Evolutionary conservation across 1,284 basidiomycete genomes (phyloP).

Genomic region (Malassezia arunalokei): DNA sequence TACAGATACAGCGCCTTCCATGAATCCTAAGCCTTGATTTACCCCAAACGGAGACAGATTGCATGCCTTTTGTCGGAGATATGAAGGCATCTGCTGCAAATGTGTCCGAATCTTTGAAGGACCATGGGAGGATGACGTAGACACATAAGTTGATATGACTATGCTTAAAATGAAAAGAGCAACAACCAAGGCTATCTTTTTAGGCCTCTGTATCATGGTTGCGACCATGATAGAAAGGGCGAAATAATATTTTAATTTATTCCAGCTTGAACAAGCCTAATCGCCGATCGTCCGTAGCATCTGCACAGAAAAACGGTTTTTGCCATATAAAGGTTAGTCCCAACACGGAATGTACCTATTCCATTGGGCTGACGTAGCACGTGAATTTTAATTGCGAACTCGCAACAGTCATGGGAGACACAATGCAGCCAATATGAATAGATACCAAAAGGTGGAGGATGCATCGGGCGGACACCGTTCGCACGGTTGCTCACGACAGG

Average conservation of each 20-base stretch:
- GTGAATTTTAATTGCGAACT: too few relatives aligned
- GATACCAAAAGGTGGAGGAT: too few relatives aligned
- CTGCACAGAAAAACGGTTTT: too few relatives aligned
- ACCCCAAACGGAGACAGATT: background rate
- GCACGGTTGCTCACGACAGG: too few relatives aligned
- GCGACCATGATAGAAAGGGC: constrained; percentile 3
- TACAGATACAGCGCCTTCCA: constrained; percentile 15
- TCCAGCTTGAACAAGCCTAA: background rate
- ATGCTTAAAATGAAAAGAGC: constrained; percentile 4
- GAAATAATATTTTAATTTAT: background rate
- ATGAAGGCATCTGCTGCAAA: background rate
- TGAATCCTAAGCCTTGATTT: background rate
- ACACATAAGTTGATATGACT: constrained; percentile 9
- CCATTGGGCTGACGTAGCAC: too few relatives aligned
- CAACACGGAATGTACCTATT: too few relatives aligned
- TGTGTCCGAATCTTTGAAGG: constrained; percentile 5
- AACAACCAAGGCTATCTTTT: constrained; percentile 9
- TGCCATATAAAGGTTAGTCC: too few relatives aligned
- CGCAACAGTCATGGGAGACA: too few relatives aligned
- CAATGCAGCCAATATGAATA: too few relatives aligned
- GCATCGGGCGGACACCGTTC: too few relatives aligned
- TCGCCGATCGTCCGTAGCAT: too few relatives aligned
- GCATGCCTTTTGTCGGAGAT: background rate
- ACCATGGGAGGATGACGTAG: constrained; percentile 6
- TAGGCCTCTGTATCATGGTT: constrained; percentile 10